phyloP scores from a whole-genome alignment of 768 basidiomycete species.

The Lactarius sp. region DNA sequence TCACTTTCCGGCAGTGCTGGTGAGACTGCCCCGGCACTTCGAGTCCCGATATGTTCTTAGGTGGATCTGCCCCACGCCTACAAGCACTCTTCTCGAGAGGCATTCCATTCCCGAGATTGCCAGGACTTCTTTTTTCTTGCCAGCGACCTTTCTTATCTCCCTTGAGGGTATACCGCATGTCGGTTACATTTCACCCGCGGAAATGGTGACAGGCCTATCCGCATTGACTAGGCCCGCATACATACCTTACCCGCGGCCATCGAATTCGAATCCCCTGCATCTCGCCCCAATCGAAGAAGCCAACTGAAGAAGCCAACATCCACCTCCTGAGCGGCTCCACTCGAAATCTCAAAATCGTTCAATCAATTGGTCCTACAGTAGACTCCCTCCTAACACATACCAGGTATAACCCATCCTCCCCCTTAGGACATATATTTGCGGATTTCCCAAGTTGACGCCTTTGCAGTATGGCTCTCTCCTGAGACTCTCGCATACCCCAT shows the following conservation, averaged over 20 bases:
- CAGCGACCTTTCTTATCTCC: background rate
- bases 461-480: too few relatives aligned
- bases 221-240: background rate
- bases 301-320: background rate
- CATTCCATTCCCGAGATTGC: background rate
- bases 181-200: slow-evolving; percentile 2
- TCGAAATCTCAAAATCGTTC: too few relatives aligned
- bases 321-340: background rate
- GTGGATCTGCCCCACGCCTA: background rate
- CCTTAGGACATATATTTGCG: too few relatives aligned
- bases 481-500: too few relatives aligned
- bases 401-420: too few relatives aligned
- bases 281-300: background rate
- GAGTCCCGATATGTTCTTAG: background rate
- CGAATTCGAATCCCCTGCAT: background rate
- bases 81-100: background rate
- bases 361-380: too few relatives aligned
- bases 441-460: too few relatives aligned
- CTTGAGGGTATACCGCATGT: background rate
- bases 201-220: background rate
- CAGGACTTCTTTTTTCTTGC: background rate
- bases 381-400: too few relatives aligned
- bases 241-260: background rate
- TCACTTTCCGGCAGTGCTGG: background rate
- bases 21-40: background rate